Evolutionary conservation across 345 rosid genomes (phyloP).

Genomic region (Populus alba): DNA sequence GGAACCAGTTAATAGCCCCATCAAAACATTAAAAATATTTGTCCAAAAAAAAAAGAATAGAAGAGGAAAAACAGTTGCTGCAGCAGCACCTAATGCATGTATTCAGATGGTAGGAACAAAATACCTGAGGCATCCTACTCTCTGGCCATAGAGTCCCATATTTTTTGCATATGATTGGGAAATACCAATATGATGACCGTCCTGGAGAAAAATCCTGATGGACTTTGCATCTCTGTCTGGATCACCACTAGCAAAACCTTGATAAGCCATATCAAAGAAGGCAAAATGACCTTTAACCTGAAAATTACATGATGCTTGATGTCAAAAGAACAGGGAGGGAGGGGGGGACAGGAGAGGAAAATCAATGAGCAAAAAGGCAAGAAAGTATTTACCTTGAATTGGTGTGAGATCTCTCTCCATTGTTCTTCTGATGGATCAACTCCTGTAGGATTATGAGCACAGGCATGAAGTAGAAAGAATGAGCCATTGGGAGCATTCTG

Average conservation of each 20-base stretch:
- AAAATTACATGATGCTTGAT: constrained; percentile 15
- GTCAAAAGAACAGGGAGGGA: background rate
- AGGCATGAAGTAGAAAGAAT: constrained; percentile 87
- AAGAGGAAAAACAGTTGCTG: background rate
- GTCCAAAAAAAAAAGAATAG: background rate
- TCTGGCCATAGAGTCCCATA: constrained; percentile 99
- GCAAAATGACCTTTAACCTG: constrained; percentile 84
- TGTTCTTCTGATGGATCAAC: constrained; percentile 94
- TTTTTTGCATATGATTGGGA: constrained; percentile 95
- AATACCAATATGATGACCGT: constrained; percentile 86
- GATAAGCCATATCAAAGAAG: constrained; percentile 98
- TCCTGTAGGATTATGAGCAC: constrained; percentile 95
- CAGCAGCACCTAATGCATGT: background rate
- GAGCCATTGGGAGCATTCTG: constrained; percentile 94
- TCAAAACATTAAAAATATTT: background rate
- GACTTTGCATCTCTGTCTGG: constrained; percentile 93
- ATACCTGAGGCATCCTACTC: constrained; percentile 97
- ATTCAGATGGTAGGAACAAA: background rate
- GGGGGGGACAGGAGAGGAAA: background rate
- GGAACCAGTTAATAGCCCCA: too few species aligned
- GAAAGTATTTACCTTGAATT: constrained; percentile 53
- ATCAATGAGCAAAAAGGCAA: background rate
- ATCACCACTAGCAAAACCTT: constrained; percentile 98
- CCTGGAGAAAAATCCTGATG: constrained; percentile 87
- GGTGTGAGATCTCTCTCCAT: constrained; percentile 90